phyloP scores from a whole-genome alignment of 1,139 yeast genomes.

The Saccharomyces hybrid region DNA sequence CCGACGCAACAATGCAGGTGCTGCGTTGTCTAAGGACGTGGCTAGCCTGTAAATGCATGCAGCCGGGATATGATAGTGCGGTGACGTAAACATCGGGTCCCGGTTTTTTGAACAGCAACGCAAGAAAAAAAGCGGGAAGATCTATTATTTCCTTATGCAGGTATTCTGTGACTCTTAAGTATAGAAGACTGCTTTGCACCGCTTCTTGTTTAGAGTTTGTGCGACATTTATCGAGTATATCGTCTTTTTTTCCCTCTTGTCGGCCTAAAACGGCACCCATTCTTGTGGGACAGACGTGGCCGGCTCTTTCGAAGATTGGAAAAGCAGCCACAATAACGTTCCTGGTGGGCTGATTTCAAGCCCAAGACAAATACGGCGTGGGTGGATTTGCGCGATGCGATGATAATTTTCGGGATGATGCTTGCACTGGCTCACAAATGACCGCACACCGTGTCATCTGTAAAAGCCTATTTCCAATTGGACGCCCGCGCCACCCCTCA shows the following conservation, averaged over 20 bases:
- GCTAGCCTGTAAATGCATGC: background rate
- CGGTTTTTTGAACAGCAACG: background rate
- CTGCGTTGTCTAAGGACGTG: background rate
- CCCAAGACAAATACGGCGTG: background rate
- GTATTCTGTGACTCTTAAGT: background rate
- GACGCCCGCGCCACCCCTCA: background rate
- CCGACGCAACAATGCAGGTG: background rate
- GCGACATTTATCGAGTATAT: background rate
- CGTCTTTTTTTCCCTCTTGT: background rate
- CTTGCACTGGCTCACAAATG: background rate
- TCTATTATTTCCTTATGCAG: background rate
- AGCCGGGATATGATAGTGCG: background rate
- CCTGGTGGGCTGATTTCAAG: background rate
- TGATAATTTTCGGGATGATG: background rate
- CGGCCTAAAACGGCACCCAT: background rate
- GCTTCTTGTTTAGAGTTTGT: background rate
- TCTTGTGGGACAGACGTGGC: background rate
- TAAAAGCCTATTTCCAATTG: background rate
- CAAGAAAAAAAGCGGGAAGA: background rate
- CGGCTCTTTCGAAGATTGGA: background rate
- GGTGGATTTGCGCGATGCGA: background rate
- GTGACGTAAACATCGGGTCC: background rate
- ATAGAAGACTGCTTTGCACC: background rate
- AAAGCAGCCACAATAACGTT: conserved; percentile 1
- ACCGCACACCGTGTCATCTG: background rate